A percentile compares a stretch with the other conserved stretches of the same genome.
Conservation (phyloP, 2,329 filamentous ascomycete species). For the Penicillium expansum region DNA sequence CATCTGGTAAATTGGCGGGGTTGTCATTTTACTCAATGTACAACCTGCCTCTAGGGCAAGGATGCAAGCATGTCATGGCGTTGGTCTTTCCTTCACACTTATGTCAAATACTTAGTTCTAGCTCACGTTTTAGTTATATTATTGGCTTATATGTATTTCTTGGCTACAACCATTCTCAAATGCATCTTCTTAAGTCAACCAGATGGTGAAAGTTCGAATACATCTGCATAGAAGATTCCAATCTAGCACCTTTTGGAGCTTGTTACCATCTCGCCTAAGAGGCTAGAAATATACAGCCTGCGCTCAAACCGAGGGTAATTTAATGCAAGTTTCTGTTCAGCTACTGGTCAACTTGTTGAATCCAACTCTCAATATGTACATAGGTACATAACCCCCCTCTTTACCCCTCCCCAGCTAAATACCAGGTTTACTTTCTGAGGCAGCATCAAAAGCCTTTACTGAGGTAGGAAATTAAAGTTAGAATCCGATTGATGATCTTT, state of each 20-base stretch:
- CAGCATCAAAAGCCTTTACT: too few species aligned
- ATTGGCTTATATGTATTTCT: conserved; percentile 2
- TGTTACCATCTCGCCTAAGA: too few species aligned
- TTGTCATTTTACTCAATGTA: background rate
- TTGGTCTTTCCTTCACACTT: conserved; percentile 19
- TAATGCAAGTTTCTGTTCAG: too few species aligned
- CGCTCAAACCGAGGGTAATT: too few species aligned
- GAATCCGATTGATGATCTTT: too few species aligned
- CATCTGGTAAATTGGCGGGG: background rate
- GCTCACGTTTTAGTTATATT: conserved; percentile 14
- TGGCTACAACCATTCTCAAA: background rate
- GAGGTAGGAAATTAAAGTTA: too few species aligned
- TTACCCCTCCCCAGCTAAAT: too few species aligned
- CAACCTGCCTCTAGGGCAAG: conserved; percentile 8
- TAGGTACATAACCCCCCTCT: too few species aligned
- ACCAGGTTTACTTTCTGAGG: too few species aligned
- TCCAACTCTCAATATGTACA: too few species aligned
- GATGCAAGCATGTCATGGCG: conserved; percentile 26
- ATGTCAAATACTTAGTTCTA: conserved; percentile 11
- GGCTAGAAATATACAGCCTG: too few species aligned
- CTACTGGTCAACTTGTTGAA: too few species aligned
- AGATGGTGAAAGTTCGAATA: background rate
- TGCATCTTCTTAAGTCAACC: background rate
- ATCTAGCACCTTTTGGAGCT: background rate
- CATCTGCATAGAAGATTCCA: background rate